A percentile compares a stretch with the other conserved stretches of the same genome.
Conservation (phyloP, 306 rosid genomes). For the Trifolium repens region DNA sequence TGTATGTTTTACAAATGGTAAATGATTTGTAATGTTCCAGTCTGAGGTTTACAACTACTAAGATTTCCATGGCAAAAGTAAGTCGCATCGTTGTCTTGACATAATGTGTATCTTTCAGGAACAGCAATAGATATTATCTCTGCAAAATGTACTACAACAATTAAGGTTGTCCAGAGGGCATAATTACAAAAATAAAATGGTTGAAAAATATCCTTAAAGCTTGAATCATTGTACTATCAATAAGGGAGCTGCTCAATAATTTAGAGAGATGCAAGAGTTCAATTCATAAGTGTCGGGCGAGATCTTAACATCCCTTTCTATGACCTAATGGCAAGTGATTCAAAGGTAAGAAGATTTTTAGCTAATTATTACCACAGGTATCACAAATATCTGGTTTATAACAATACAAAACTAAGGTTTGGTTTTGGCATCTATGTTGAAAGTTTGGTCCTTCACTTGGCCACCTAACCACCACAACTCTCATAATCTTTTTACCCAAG, state of each 20-base stretch:
- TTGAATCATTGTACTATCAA: conserved; percentile 10
- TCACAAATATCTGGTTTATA: not conserved
- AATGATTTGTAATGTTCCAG: not conserved
- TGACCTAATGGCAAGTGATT: not conserved
- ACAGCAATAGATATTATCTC: conserved; percentile 7
- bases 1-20: not conserved
- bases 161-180: conserved; percentile 37
- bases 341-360: not conserved
- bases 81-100: conserved; percentile 10
- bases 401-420: not conserved
- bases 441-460: not conserved
- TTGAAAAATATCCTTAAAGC: conserved; percentile 26
- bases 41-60: not conserved
- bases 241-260: conserved; percentile 20
- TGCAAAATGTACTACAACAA: conserved; percentile 24
- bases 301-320: not conserved
- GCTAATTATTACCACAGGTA: not conserved
- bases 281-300: not conserved
- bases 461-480: not conserved
- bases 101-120: conserved; percentile 25
- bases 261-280: not conserved
- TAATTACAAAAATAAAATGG: not conserved
- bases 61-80: not conserved
- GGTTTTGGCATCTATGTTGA: not conserved
- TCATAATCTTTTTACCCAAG: not conserved